Evolutionary conservation across 2,329 filamentous ascomycete genomes (phyloP).

Genomic region (Neoscytalidium dimidiatum): DNA sequence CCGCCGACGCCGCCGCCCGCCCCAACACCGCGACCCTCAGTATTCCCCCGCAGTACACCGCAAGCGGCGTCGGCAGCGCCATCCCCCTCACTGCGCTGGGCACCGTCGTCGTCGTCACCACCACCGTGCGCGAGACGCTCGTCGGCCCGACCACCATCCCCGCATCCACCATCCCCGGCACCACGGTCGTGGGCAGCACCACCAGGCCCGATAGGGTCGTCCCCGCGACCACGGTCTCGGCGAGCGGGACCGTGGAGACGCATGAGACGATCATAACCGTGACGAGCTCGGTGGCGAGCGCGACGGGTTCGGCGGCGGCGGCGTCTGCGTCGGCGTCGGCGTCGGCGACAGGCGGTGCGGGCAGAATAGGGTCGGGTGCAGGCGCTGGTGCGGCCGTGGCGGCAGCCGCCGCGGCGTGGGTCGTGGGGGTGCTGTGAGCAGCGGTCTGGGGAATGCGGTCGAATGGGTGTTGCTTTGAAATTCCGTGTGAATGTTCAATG

Average conservation of each 20-base stretch:
- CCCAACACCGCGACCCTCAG: slow-evolving; percentile 48
- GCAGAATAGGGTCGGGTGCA: background rate
- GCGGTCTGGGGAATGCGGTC: background rate
- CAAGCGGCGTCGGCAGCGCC: slow-evolving; percentile 47
- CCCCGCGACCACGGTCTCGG: slow-evolving; percentile 28
- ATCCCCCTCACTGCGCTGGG: slow-evolving; percentile 49
- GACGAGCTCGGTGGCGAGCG: background rate
- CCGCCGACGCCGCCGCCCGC: slow-evolving; percentile 34
- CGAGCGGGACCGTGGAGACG: slow-evolving; percentile 29
- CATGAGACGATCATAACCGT: slow-evolving; percentile 19
- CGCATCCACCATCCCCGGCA: slow-evolving; percentile 27
- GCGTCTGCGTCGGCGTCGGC: slow-evolving; percentile 11
- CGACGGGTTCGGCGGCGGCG: slow-evolving; percentile 20
- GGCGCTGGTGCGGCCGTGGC: background rate
- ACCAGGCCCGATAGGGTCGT: slow-evolving; percentile 14
- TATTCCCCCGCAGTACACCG: slow-evolving; percentile 50
- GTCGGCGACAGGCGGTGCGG: background rate
- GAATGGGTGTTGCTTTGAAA: background rate
- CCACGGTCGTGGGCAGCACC: slow-evolving; percentile 25
- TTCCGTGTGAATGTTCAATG: slow-evolving; percentile 4
- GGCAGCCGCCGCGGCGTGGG: background rate
- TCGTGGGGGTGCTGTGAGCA: background rate
- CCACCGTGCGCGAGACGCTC: slow-evolving; percentile 26
- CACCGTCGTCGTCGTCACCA: slow-evolving; percentile 37
- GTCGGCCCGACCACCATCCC: slow-evolving; percentile 27